These are phyloP conservation scores for Neofusicoccum sp. DNA, from an alignment of 2,329 filamentous ascomycete genomes.

Conservation along the genomic window DNA sequence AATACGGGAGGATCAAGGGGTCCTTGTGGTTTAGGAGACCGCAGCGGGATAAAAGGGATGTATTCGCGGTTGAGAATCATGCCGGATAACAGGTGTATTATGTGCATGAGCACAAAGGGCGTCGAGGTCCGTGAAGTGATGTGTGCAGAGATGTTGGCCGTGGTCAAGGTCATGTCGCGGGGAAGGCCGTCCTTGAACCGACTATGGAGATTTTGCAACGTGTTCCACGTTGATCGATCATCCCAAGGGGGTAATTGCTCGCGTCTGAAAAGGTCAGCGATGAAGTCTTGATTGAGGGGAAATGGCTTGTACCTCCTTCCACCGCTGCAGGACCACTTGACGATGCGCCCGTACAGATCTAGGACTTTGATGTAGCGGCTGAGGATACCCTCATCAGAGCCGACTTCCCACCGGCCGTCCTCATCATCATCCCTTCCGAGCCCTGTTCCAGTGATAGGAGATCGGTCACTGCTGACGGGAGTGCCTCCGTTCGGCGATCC, in stretches of 20 bases:
- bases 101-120: constrained; percentile 68
- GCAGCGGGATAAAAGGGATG: constrained; percentile 65
- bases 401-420: constrained; percentile 56
- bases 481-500: constrained; percentile 25
- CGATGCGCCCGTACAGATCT: constrained; percentile 59
- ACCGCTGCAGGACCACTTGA: constrained; percentile 60
- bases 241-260: constrained; percentile 63
- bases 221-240: constrained; percentile 55
- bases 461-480: constrained; percentile 18
- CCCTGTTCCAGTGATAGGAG: constrained; percentile 33
- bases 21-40: constrained; percentile 53
- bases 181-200: constrained; percentile 60
- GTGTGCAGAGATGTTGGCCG: constrained; percentile 66
- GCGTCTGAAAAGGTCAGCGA: constrained; percentile 53
- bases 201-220: constrained; percentile 55
- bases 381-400: constrained; percentile 50
- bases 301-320: constrained; percentile 51
- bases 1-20: constrained; percentile 64
- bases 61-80: constrained; percentile 72
- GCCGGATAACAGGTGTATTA: constrained; percentile 65
- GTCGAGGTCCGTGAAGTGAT: constrained; percentile 65
- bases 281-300: background rate
- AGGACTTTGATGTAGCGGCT: constrained; percentile 57
- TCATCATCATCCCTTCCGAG: constrained; percentile 29
- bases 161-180: constrained; percentile 59